Evolutionary conservation across 768 basidiomycete genomes (phyloP).

Genomic region (Tephrocybe rancida): DNA sequence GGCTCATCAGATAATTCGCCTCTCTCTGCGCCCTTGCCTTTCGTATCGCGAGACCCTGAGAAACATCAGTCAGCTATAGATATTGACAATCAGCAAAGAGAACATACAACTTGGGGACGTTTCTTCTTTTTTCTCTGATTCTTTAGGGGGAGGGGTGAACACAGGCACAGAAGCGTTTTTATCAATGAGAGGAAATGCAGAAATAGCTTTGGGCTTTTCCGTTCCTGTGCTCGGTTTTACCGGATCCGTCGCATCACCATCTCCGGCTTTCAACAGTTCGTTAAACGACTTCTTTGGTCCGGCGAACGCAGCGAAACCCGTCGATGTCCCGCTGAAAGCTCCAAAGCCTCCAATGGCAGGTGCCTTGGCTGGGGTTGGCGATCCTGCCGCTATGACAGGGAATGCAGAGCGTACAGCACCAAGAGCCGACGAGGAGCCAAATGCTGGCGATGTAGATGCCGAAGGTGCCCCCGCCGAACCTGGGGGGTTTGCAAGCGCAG

Average conservation of each 20-base stretch:
- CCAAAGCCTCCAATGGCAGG: slow-evolving; percentile 47
- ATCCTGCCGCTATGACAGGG: slow-evolving; percentile 20
- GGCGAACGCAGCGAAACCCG: slow-evolving; percentile 44
- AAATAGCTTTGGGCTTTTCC: slow-evolving; percentile 10
- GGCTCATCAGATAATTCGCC: slow-evolving; percentile 21
- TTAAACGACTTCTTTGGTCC: slow-evolving; percentile 55
- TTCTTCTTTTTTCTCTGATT: slow-evolving; percentile 5
- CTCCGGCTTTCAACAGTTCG: slow-evolving; percentile 55
- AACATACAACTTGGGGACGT: neutral
- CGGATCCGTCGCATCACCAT: slow-evolving; percentile 26
- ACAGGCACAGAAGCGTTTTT: slow-evolving; percentile 1
- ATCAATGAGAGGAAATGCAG: slow-evolving; percentile 8
- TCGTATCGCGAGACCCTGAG: neutral
- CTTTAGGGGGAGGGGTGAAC: neutral
- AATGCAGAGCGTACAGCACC: slow-evolving; percentile 35
- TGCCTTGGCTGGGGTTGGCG: slow-evolving; percentile 27
- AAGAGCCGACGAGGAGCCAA: slow-evolving; percentile 40
- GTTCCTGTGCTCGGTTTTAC: slow-evolving; percentile 15
- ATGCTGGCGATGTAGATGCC: slow-evolving; percentile 29
- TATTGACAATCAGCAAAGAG: neutral
- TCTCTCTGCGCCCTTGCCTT: slow-evolving; percentile 16
- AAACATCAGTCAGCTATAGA: neutral
- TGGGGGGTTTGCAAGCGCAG: slow-evolving; percentile 21
- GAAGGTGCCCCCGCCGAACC: slow-evolving; percentile 19
- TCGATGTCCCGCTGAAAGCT: slow-evolving; percentile 47